Evolutionary conservation across 2,329 filamentous ascomycete genomes (phyloP), one percentile per base, ranked within the genome.

Genomic region (Byssothecium circinans): DNA sequence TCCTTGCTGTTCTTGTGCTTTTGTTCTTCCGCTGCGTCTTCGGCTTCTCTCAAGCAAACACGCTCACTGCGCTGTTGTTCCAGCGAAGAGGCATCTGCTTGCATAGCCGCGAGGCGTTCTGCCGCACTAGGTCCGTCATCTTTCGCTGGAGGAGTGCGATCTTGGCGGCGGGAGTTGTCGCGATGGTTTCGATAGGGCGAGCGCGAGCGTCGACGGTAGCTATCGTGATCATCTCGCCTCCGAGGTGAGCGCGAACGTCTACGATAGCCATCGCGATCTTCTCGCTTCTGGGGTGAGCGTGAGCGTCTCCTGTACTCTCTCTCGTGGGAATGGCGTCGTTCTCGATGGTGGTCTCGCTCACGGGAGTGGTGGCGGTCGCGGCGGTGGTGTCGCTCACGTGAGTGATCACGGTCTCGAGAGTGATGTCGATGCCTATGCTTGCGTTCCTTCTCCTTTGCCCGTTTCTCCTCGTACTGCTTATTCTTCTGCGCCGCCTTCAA

Each of bases 401-500:
- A 51, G 18, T 57, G 49, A 35, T 54, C 69, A 7, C 64, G 65
- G 23, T 64, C 62, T 19, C 67, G 58, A 50, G 19, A 70, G 65
- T 60, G 55, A 11, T 52, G 50, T 45, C 64, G 49, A 49, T 74
- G 75, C 36, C 82, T 77, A 0, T 83, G 83, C 71, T 71, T 69
- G 30, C 65, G 60, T 36, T 73, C 70, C 45, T 68, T 70, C 49
- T 68, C 62, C 40, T 67, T 66, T 14, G 57, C 49, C 4, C 60
- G 58, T 50, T 69, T 68, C 45, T 67, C 64, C 12, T 67, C 65
- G 36, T 65, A 64, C 54, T 60, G 74, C 62, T 53, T 70, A 58
- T 61, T 57, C 45, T 66, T 69, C 65, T 68, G 73, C n/a, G 75
- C 77, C 45, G 79, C 76, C 55, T 84, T 84, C 8, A 81, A 78